Evolutionary conservation across 345 rosid species (phyloP).

Genomic region (Bruguiera gymnorhiza): DNA sequence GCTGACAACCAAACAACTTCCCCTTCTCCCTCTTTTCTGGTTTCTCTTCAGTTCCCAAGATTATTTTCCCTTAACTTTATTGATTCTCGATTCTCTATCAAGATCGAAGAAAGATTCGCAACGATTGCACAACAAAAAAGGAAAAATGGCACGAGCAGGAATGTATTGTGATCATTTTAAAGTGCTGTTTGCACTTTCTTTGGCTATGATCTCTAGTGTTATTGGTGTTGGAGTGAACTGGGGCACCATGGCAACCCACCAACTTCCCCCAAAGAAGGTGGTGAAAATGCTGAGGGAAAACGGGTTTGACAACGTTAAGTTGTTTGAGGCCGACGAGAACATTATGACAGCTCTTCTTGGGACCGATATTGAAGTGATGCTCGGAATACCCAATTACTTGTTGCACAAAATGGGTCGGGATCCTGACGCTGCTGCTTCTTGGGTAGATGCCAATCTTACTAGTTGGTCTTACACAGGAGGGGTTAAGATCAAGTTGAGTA

Average conservation of each 20-base stretch:
- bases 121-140: constrained; percentile 2
- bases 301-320: constrained; percentile 36
- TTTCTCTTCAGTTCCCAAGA: neutral
- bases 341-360: constrained; percentile 36
- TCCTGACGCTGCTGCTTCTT: constrained; percentile 14
- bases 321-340: constrained; percentile 38
- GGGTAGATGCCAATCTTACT: constrained; percentile 29
- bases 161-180: neutral
- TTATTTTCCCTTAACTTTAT: constrained; percentile 12
- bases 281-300: constrained; percentile 40
- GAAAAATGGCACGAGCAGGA: constrained; percentile 14
- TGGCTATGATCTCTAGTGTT: constrained; percentile 13
- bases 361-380: constrained; percentile 44
- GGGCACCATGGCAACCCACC: constrained; percentile 43
- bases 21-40: constrained; percentile 14
- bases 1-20: neutral
- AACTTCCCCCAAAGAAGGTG: constrained; percentile 31
- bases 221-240: constrained; percentile 35
- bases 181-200: constrained; percentile 11
- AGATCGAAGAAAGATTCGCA: constrained; percentile 22
- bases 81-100: constrained; percentile 19
- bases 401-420: constrained; percentile 17
- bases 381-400: constrained; percentile 34
- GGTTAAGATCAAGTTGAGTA: constrained; percentile 24
- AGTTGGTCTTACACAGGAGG: constrained; percentile 22